phyloP scores from a whole-genome alignment of 148 eudicot species.

The Diospyros kaki region DNA sequence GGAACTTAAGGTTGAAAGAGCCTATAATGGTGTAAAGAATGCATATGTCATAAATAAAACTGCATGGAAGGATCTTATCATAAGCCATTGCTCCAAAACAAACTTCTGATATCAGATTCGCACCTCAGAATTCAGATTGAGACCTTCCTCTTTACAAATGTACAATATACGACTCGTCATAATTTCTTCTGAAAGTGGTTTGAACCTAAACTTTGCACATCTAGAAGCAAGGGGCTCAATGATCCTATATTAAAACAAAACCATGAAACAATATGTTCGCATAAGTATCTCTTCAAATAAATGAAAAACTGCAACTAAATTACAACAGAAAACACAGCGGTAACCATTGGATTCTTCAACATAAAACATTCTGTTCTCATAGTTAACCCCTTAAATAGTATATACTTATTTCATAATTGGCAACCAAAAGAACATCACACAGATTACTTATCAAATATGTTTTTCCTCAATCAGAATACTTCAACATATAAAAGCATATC shows the following conservation, averaged over 20 bases:
- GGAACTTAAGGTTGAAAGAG: conserved; percentile 76
- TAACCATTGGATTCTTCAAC: not conserved
- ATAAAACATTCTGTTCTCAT: not conserved
- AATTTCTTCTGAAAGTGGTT: conserved; percentile 83
- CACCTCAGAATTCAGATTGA: conserved; percentile 81
- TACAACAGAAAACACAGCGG: not conserved
- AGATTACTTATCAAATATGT: not conserved
- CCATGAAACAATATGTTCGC: not conserved
- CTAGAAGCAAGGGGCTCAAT: conserved; percentile 95
- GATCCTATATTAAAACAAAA: conserved; percentile 48
- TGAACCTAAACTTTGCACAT: conserved; percentile 95
- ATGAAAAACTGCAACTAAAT: conserved; percentile 3
- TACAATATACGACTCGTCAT: conserved; percentile 74
- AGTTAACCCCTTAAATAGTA: not conserved
- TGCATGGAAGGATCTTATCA: conserved; percentile 6
- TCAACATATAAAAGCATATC: not conserved
- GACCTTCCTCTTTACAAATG: conserved; percentile 85
- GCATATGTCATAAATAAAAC: conserved; percentile 11
- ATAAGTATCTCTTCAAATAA: not conserved
- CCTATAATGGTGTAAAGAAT: conserved; percentile 36
- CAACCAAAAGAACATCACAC: not conserved
- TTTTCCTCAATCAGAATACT: not conserved
- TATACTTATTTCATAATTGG: not conserved
- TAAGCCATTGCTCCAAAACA: not conserved
- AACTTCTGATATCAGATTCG: conserved; percentile 12